Conservation (phyloP, 768 basidiomycete genomes). For the Tephrocybe sp. region DNA sequence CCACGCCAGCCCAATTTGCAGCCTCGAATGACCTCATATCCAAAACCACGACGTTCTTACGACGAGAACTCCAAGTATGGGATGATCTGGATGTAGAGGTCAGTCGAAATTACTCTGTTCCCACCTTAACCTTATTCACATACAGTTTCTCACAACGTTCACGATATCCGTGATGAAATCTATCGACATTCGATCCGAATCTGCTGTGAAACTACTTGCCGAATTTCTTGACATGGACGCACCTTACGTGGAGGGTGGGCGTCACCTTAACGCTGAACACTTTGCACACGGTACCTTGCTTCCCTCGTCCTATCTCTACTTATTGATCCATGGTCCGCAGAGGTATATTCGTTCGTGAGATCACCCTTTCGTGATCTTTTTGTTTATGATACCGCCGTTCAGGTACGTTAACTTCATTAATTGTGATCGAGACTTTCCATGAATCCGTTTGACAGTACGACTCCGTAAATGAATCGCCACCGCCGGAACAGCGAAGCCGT, state of each 20-base stretch:
- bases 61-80: conserved; percentile 89
- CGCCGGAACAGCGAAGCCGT: conserved; percentile 28
- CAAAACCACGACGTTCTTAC: conserved; percentile 76
- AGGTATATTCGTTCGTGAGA: conserved; percentile 86
- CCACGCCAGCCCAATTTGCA: conserved; percentile 82
- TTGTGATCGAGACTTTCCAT: conserved; percentile 9
- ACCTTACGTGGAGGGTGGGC: conserved; percentile 53
- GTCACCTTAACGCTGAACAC: conserved; percentile 80
- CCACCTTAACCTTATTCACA: background rate
- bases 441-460: conserved; percentile 52
- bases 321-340: conserved; percentile 35
- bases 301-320: background rate
- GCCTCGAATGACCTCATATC: conserved; percentile 73
- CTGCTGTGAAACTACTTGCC: conserved; percentile 78
- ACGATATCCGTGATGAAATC: conserved; percentile 89
- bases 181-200: conserved; percentile 89
- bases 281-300: conserved; percentile 80
- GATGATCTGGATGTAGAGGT: conserved; percentile 88
- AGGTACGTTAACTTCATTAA: conserved; percentile 46
- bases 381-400: conserved; percentile 77
- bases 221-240: conserved; percentile 86
- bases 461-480: conserved; percentile 39
- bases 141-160: conserved; percentile 85
- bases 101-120: conserved; percentile 19
- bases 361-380: conserved; percentile 87